Conservation (phyloP, 352 stramenopile species). For the Phytopythium kandeliae region DNA sequence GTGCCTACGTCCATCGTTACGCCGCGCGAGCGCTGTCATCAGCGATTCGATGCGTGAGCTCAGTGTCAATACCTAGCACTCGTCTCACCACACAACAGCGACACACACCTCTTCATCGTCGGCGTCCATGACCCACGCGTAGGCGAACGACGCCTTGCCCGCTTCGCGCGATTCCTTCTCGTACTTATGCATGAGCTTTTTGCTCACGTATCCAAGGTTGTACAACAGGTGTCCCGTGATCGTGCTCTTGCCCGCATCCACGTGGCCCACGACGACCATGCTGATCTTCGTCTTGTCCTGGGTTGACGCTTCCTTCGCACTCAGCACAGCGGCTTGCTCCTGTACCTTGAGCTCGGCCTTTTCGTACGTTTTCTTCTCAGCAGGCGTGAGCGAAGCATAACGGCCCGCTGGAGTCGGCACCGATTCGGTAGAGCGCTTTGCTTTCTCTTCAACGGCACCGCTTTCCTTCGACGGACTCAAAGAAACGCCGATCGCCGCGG, state of each 20-base stretch:
- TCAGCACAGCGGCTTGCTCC: slow-evolving; percentile 33
- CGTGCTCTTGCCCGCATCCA: slow-evolving; percentile 97
- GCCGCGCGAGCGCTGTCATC: slow-evolving; percentile 88
- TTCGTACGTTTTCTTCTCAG: slow-evolving; percentile 62
- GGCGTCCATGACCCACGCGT: slow-evolving; percentile 94
- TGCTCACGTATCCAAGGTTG: slow-evolving; percentile 84
- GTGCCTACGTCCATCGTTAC: slow-evolving; percentile 98
- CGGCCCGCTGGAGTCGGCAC: neutral
- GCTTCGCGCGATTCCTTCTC: slow-evolving; percentile 87
- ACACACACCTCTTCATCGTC: slow-evolving; percentile 62
- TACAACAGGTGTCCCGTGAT: slow-evolving; percentile 95
- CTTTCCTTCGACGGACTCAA: slow-evolving; percentile 2
- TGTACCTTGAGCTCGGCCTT: slow-evolving; percentile 69
- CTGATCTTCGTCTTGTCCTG: slow-evolving; percentile 82
- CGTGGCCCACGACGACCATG: slow-evolving; percentile 96
- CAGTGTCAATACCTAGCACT: too few relatives aligned
- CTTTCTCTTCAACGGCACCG: slow-evolving; percentile 1
- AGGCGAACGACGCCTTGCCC: slow-evolving; percentile 94
- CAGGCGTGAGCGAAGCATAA: slow-evolving; percentile 32
- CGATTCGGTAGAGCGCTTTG: slow-evolving; percentile 4
- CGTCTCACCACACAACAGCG: slow-evolving; percentile 11
- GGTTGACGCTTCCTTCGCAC: slow-evolving; percentile 33
- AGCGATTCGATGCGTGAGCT: slow-evolving; percentile 3
- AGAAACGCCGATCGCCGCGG: slow-evolving; percentile 33
- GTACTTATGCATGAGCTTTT: slow-evolving; percentile 89